phyloP scores from a whole-genome alignment of 805 yeast species.

The Metschnikowia sp. region DNA sequence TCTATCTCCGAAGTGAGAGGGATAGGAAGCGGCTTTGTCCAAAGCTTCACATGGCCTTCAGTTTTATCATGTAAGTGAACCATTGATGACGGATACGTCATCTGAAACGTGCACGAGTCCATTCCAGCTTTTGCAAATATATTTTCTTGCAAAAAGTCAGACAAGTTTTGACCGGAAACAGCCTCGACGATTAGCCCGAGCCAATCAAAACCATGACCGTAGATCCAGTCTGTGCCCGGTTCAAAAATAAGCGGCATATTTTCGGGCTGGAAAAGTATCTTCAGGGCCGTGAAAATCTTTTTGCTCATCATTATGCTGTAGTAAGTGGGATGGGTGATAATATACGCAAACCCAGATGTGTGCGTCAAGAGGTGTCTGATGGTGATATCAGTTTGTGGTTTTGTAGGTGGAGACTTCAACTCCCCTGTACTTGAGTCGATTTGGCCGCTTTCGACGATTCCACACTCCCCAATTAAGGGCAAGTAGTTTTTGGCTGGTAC shows the following conservation, averaged over 20 bases:
- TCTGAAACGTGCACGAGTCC: slow-evolving; percentile 20
- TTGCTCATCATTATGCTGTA: slow-evolving; percentile 19
- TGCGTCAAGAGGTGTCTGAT: slow-evolving; percentile 17
- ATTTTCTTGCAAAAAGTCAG: slow-evolving; percentile 28
- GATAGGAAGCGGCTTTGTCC: slow-evolving; percentile 8
- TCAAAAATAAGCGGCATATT: slow-evolving; percentile 26
- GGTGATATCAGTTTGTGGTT: slow-evolving; percentile 14
- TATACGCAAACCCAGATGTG: slow-evolving; percentile 31
- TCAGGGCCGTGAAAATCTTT: slow-evolving; percentile 22
- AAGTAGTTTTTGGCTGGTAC: slow-evolving; percentile 29
- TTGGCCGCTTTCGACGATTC: slow-evolving; percentile 12
- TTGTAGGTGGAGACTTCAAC: slow-evolving; percentile 6
- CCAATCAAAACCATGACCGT: slow-evolving; percentile 40
- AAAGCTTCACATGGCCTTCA: slow-evolving; percentile 2
- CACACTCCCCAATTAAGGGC: slow-evolving; percentile 28
- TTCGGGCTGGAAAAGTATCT: slow-evolving; percentile 23
- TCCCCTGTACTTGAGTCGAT: slow-evolving; percentile 16
- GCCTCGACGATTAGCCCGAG: slow-evolving; percentile 35
- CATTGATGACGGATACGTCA: slow-evolving; percentile 4
- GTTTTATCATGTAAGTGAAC: slow-evolving; percentile 8
- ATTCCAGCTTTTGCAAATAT: slow-evolving; percentile 36
- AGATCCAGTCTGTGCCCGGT: slow-evolving; percentile 38
- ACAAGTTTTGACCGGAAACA: slow-evolving; percentile 30
- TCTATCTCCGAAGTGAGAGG: slow-evolving; percentile 24
- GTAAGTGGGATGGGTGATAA: slow-evolving; percentile 31